Conservation (phyloP, 352 stramenopile genomes). For the Pythium insidiosum region DNA sequence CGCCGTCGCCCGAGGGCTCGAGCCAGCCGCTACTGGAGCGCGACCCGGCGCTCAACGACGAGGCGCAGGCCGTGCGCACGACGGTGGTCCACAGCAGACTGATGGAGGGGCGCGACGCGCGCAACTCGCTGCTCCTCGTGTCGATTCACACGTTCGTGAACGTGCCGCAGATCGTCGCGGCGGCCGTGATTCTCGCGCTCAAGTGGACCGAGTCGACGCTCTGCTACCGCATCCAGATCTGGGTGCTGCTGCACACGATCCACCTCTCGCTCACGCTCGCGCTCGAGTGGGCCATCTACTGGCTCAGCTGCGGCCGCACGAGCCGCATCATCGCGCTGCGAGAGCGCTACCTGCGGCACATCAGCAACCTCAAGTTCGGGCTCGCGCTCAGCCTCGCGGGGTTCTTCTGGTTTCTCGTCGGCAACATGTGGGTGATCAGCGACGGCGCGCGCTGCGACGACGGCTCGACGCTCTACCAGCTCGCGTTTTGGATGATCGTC, state of each 20-base stretch:
- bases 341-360: conserved; percentile 56
- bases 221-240: conserved; percentile 80
- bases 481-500: conserved; percentile 88
- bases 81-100: conserved; percentile 84
- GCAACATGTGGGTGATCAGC: conserved; percentile 87
- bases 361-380: conserved; percentile 78
- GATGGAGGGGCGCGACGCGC: conserved; percentile 66
- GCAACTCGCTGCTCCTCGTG: conserved; percentile 77
- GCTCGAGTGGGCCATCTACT: conserved; percentile 76
- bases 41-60: conserved; percentile 29
- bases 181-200: conserved; percentile 45
- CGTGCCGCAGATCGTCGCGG: conserved; percentile 61
- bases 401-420: conserved; percentile 83
- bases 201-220: conserved; percentile 63
- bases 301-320: conserved; percentile 41
- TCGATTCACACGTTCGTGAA: conserved; percentile 70
- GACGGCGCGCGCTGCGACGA: conserved; percentile 75
- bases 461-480: conserved; percentile 68
- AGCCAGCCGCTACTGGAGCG: conserved; percentile 25
- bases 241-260: conserved; percentile 69
- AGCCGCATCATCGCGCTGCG: conserved; percentile 52
- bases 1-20: too few species aligned
- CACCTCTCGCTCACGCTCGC: conserved; percentile 58
- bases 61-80: conserved; percentile 71
- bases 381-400: conserved; percentile 66